These are phyloP conservation scores for Backusella luteola DNA, from an alignment of 192 early-diverging fungal species.

Conservation along the genomic window DNA sequence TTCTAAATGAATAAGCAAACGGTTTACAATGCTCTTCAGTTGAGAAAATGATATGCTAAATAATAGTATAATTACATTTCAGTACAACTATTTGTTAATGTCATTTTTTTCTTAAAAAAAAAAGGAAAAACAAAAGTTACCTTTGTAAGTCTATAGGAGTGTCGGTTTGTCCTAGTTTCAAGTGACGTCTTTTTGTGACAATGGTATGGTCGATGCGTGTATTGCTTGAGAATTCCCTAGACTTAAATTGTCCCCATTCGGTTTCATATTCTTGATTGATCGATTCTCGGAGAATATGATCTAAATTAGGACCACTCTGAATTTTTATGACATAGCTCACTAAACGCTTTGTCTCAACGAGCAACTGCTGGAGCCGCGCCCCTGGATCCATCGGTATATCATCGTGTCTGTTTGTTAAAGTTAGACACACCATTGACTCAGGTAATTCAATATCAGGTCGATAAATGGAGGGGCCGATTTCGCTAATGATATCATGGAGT, in stretches of 20 bases:
- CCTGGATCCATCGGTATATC: slow-evolving; percentile 45
- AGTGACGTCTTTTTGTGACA: slow-evolving; percentile 3
- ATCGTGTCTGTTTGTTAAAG: slow-evolving; percentile 70
- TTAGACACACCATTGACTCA: slow-evolving; percentile 60
- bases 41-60: slow-evolving; percentile 61
- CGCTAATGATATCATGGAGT: slow-evolving; percentile 65
- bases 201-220: neutral
- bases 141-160: slow-evolving; percentile 17
- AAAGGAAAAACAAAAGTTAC: slow-evolving; percentile 5
- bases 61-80: neutral
- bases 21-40: slow-evolving; percentile 79
- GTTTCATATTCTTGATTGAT: slow-evolving; percentile 77
- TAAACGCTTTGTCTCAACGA: slow-evolving; percentile 88
- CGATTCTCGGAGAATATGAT: slow-evolving; percentile 79
- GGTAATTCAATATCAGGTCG: slow-evolving; percentile 35
- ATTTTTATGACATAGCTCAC: slow-evolving; percentile 79
- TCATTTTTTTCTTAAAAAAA: neutral
- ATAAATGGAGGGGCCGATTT: slow-evolving; percentile 60
- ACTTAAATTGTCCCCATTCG: slow-evolving; percentile 51
- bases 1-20: slow-evolving; percentile 84
- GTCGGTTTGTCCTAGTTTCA: slow-evolving; percentile 7
- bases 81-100: neutral
- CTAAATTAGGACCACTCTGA: slow-evolving; percentile 76
- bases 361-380: slow-evolving; percentile 56
- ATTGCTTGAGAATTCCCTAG: slow-evolving; percentile 26